A percentile compares a stretch with the other conserved stretches of the same genome.
phyloP scores from a whole-genome alignment of 2,329 filamentous ascomycete genomes.

The Alternaria gansuensis region DNA sequence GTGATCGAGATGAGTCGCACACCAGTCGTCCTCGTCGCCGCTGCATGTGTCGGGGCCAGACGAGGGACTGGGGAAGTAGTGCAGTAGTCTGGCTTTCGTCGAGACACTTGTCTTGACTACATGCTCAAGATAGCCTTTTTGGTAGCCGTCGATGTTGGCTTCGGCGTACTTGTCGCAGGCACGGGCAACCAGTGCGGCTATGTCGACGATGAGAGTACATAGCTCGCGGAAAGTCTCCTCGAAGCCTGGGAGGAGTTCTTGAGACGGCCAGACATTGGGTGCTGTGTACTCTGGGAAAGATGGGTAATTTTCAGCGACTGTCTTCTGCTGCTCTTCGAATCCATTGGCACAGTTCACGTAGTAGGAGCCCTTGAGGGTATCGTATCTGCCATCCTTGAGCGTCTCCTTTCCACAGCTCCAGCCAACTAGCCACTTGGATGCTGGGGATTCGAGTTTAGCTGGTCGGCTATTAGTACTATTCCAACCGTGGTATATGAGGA shows the following conservation, averaged over 20 bases:
- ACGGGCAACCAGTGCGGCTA: conserved; percentile 85
- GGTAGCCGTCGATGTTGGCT: conserved; percentile 79
- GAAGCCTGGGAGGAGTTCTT: conserved; percentile 77
- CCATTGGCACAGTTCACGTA: conserved; percentile 77
- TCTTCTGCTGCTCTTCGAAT: conserved; percentile 70
- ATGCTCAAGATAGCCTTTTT: conserved; percentile 79
- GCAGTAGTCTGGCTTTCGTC: conserved; percentile 88
- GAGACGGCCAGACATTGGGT: conserved; percentile 85
- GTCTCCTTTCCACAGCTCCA: conserved; percentile 87
- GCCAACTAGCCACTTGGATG: conserved; percentile 69
- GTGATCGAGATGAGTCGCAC: conserved; percentile 88
- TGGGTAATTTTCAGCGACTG: conserved; percentile 60
- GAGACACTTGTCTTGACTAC: conserved; percentile 86
- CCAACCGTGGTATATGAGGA: neutral
- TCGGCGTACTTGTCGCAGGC: conserved; percentile 88
- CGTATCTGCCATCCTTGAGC: conserved; percentile 77
- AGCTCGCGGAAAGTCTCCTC: conserved; percentile 75
- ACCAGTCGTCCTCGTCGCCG: conserved; percentile 87
- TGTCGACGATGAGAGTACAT: conserved; percentile 86
- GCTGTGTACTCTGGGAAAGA: conserved; percentile 88
- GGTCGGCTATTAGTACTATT: neutral
- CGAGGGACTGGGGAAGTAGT: conserved; percentile 78
- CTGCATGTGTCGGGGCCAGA: conserved; percentile 26
- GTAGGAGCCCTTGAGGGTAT: conserved; percentile 83
- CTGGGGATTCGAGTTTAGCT: conserved; percentile 60